phyloP scores from a whole-genome alignment of 805 yeast genomes.

The Lipomyces kockii region DNA sequence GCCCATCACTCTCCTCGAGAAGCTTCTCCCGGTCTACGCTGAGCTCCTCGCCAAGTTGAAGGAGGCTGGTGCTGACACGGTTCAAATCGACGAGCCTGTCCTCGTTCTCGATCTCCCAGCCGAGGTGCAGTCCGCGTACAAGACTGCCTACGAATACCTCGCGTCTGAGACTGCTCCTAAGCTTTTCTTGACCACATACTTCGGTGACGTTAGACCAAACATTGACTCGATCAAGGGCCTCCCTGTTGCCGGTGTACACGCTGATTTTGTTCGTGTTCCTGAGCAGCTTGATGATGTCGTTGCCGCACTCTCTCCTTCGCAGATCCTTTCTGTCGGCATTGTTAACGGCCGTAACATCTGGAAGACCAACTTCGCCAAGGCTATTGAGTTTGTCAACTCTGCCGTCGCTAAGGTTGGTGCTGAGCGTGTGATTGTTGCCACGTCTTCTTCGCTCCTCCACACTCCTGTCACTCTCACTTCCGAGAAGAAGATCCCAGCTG shows the following conservation, averaged over 20 bases:
- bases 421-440: slow-evolving; percentile 85
- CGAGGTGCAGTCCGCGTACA: slow-evolving; percentile 81
- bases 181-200: slow-evolving; percentile 85
- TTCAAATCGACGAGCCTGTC: slow-evolving; percentile 97
- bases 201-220: slow-evolving; percentile 99
- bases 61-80: slow-evolving; percentile 92
- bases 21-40: slow-evolving; percentile 90
- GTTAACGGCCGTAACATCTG: slow-evolving; percentile 99
- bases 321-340: slow-evolving; percentile 92
- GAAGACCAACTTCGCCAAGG: slow-evolving; percentile 93
- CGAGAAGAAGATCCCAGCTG: slow-evolving; percentile 89
- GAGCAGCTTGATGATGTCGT: slow-evolving; percentile 89
- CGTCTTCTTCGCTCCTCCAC: slow-evolving; percentile 96
- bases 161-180: slow-evolving; percentile 75
- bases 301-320: slow-evolving; percentile 66
- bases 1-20: slow-evolving; percentile 86
- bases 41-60: slow-evolving; percentile 85
- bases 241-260: slow-evolving; percentile 95
- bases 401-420: slow-evolving; percentile 86
- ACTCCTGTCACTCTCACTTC: slow-evolving; percentile 95
- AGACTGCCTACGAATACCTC: slow-evolving; percentile 81
- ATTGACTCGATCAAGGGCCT: slow-evolving; percentile 82
- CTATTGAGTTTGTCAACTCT: slow-evolving; percentile 77
- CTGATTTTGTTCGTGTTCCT: slow-evolving; percentile 94
- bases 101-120: slow-evolving; percentile 92